A percentile compares a stretch with the other conserved stretches of the same genome.
Conservation (phyloP, 176 grass and related monocot genomes). For the Puya raimondii region DNA sequence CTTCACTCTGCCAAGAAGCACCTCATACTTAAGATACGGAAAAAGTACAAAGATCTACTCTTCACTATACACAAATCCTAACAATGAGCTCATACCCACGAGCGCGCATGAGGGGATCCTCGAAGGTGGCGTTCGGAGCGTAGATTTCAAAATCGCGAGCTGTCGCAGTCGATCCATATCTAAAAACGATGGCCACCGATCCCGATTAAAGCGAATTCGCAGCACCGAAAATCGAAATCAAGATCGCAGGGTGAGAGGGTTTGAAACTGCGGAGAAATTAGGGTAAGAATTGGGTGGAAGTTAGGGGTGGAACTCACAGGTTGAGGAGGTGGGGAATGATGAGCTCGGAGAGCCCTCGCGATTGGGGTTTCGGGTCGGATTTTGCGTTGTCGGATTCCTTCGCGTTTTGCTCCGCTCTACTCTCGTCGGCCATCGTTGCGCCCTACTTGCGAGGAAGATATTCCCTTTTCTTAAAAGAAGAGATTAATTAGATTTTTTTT, state of each 20-base stretch:
- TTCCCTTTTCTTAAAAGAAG: too few relatives aligned
- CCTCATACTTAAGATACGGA: constrained; percentile 1
- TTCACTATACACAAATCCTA: background rate
- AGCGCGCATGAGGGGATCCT: constrained; percentile 45
- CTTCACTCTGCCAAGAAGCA: constrained; percentile 32
- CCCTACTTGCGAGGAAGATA: too few relatives aligned
- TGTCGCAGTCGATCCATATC: constrained; percentile 41
- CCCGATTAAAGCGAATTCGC: background rate
- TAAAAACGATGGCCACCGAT: background rate
- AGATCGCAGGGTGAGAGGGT: background rate
- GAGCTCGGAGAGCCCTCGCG: constrained; percentile 16
- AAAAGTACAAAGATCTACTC: background rate
- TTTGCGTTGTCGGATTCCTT: constrained; percentile 2
- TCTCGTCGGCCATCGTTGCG: background rate
- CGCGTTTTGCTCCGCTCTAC: constrained; percentile 5
- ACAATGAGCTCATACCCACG: constrained; percentile 22
- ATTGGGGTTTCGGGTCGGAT: background rate
- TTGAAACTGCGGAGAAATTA: background rate
- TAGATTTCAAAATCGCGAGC: constrained; percentile 48
- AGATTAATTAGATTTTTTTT: too few relatives aligned
- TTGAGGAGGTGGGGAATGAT: constrained; percentile 39
- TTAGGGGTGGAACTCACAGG: constrained; percentile 7
- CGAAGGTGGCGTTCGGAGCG: constrained; percentile 37
- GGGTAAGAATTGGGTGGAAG: background rate
- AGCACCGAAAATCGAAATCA: background rate